Base-by-base conservation (phyloP, 2,329 filamentous ascomycete species). In the Grosmannia clavigera region DNA sequence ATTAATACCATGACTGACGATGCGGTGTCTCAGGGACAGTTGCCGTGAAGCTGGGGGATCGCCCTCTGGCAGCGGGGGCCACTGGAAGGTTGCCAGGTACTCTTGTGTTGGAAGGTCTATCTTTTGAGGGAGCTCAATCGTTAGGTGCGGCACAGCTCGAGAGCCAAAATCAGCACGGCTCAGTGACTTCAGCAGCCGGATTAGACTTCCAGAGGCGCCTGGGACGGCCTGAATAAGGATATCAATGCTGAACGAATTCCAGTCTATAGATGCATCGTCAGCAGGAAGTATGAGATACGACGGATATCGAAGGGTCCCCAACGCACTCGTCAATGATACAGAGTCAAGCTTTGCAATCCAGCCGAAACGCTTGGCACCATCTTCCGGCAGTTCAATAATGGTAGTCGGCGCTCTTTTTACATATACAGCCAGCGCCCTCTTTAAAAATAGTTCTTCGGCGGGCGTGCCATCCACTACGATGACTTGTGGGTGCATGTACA, bases 311-410 rank as follows among this genome's bases (percentile, higher is more conserved):
- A 11, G n/a, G n/a, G 1, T 14, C 35, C 22, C 5, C 3, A 11
- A 60, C 70, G 67, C 76, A 87, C 85, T 79, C 65, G 76, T 79
- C 61, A 96, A 74, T 35, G 90, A 85, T 22, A 78, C 75, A 62
- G 86, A 82, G 68, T 95, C 90, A 14, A 97, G 77, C 63, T 85
- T 83, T 0, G 88, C 83, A 50, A 96, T 77, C 90, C 92, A 97
- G 64, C 81, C 75, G 43, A 92, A 79, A 46, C 82, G 79, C 59
- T 86, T 81, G 31, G 78, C 78, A 1, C 81, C 77, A 59, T 81
- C 77, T 46, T 76, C 74, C 0, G 92, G 89, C 27, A 97, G 76
- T 68, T 90, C 85, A 58, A 97, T 87, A 19, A 95, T 71, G 1
- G 90, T 75, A n/a, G 81, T 76, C 1, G 73, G 73, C 11, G 82